Conservation (phyloP, 1,284 basidiomycete species). For the Rhodotorula sp. region DNA sequence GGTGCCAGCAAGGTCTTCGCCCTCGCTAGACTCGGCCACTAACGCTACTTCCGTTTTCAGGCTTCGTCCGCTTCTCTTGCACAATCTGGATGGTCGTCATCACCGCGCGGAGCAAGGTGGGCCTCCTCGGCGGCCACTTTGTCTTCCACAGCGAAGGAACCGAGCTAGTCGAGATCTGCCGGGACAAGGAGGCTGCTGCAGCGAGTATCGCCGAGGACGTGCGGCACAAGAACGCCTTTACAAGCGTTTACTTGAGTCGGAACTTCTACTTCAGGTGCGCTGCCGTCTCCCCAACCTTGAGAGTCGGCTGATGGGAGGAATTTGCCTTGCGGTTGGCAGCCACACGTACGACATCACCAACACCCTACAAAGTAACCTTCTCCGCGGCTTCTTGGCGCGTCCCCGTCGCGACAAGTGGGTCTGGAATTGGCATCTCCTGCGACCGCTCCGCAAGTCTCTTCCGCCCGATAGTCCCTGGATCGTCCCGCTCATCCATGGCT, state of each 20-base stretch:
- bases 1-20: slow-evolving; percentile 52
- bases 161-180: slow-evolving; percentile 68
- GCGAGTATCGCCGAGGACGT: slow-evolving; percentile 39
- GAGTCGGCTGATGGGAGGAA: neutral
- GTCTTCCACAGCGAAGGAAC: slow-evolving; percentile 95
- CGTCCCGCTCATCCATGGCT: slow-evolving; percentile 88
- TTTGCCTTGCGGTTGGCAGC: slow-evolving; percentile 52
- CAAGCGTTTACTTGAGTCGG: slow-evolving; percentile 95
- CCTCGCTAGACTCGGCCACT: slow-evolving; percentile 22
- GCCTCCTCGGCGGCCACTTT: slow-evolving; percentile 92
- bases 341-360: slow-evolving; percentile 97
- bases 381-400: slow-evolving; percentile 46
- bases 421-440: slow-evolving; percentile 94
- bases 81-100: slow-evolving; percentile 88
- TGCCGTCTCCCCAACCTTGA: neutral
- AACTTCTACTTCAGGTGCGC: slow-evolving; percentile 96
- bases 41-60: slow-evolving; percentile 58
- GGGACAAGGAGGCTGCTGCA: neutral
- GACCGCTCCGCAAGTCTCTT: slow-evolving; percentile 56
- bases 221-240: slow-evolving; percentile 81
- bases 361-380: slow-evolving; percentile 91
- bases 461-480: slow-evolving; percentile 75
- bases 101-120: slow-evolving; percentile 85
- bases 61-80: slow-evolving; percentile 84
- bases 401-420: slow-evolving; percentile 80